phyloP scores from a whole-genome alignment of 1,284 basidiomycete species.

The Apiotrichum sp. region DNA sequence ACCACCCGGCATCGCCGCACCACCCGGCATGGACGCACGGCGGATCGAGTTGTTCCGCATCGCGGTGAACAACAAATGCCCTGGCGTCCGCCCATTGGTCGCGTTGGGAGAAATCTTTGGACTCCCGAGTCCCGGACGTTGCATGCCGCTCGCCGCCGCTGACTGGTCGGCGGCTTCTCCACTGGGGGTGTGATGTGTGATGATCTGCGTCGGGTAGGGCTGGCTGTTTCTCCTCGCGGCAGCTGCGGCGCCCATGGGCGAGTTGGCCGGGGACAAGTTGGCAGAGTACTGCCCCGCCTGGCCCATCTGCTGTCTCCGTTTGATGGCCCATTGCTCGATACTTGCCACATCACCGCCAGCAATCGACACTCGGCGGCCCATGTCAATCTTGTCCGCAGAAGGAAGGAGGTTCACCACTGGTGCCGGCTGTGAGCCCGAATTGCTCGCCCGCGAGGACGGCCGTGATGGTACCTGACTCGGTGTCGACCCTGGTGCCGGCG shows the following conservation, averaged over 20 bases:
- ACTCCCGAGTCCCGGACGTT: constrained; percentile 11
- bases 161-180: constrained; percentile 1
- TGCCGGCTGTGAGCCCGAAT: not conserved
- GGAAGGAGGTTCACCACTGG: constrained; percentile 8
- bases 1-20: constrained; percentile 6
- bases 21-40: constrained; percentile 36
- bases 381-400: constrained; percentile 15
- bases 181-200: not conserved
- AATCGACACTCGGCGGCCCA: constrained; percentile 29
- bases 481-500: not conserved
- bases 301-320: constrained; percentile 10
- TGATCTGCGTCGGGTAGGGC: constrained; percentile 35
- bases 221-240: constrained; percentile 33
- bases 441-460: not conserved
- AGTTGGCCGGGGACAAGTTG: constrained; percentile 10
- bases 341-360: constrained; percentile 35
- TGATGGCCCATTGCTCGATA: constrained; percentile 28
- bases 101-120: constrained; percentile 32
- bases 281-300: not conserved
- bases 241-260: constrained; percentile 32
- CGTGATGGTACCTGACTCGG: not conserved
- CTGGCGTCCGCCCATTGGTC: constrained; percentile 26
- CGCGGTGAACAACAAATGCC: constrained; percentile 32
- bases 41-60: constrained; percentile 39
- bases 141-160: not conserved